Percentiles rank a stretch among this genome's conserved stretches.
These are phyloP conservation scores for Myxozyma neglecta DNA, from an alignment of 805 yeast genomes.

Conservation along the genomic window DNA sequence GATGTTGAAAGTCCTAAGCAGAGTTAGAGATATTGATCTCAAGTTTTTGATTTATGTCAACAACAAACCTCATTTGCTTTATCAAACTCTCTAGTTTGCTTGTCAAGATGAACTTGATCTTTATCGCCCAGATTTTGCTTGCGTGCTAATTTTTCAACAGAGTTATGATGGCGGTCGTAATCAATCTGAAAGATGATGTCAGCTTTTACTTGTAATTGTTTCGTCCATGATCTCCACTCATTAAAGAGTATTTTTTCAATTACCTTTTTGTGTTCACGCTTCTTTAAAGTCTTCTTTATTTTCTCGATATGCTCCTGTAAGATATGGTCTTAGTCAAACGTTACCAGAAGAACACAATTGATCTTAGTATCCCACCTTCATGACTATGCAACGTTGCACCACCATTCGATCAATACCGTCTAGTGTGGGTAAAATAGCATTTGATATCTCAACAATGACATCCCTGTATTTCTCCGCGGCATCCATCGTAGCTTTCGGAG, in stretches of 20 bases:
- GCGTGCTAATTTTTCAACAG: constrained; percentile 37
- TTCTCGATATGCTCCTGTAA: constrained; percentile 34
- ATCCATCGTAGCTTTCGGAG: constrained; percentile 35
- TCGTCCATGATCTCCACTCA: background rate
- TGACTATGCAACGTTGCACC: constrained; percentile 30
- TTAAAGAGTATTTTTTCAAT: background rate
- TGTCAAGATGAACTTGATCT: constrained; percentile 35
- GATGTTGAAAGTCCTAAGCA: constrained; percentile 34
- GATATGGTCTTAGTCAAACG: background rate
- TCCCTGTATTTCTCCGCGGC: constrained; percentile 36
- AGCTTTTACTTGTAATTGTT: background rate
- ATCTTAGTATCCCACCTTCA: constrained; percentile 19
- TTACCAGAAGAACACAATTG: background rate
- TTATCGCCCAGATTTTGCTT: constrained; percentile 37
- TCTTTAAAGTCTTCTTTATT: constrained; percentile 39
- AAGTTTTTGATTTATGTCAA: background rate
- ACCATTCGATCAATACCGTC: constrained; percentile 33
- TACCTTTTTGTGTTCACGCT: constrained; percentile 42
- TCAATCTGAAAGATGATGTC: constrained; percentile 32
- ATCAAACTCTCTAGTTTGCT: constrained; percentile 38
- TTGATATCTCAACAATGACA: constrained; percentile 31
- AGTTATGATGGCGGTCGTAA: constrained; percentile 40
- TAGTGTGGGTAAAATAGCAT: constrained; percentile 34
- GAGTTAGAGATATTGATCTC: background rate
- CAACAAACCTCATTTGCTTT: constrained; percentile 33